A percentile compares a stretch with the other conserved stretches of the same genome.
Evolutionary conservation across 2,329 filamentous ascomycete genomes (phyloP).

Genomic region (Colletotrichum incanum): DNA sequence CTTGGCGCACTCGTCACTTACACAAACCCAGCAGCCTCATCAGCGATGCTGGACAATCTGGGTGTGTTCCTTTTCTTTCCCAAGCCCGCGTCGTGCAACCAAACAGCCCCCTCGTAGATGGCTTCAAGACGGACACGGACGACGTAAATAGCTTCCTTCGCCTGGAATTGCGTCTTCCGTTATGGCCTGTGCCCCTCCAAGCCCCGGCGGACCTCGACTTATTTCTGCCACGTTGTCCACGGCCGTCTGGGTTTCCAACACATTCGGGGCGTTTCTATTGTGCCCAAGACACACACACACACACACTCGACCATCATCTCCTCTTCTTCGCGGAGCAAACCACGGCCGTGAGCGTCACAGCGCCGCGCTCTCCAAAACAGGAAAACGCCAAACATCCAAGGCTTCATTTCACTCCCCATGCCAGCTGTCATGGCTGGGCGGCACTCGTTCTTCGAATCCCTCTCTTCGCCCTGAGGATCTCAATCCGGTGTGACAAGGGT

Average conservation of each 20-base stretch:
- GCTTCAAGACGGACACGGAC: slow-evolving; percentile 10
- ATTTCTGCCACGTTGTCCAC: slow-evolving; percentile 28
- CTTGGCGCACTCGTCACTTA: slow-evolving; percentile 30
- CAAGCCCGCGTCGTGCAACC: slow-evolving; percentile 18
- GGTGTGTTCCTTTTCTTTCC: neutral
- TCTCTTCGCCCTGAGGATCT: neutral
- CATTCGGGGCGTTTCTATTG: slow-evolving; percentile 20
- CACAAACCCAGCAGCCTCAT: slow-evolving; percentile 23
- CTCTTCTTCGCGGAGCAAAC: slow-evolving; percentile 2
- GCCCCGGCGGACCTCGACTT: neutral
- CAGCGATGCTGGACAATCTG: slow-evolving; percentile 2
- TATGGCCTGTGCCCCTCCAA: slow-evolving; percentile 12
- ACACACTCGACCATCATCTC: neutral
- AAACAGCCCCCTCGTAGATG: slow-evolving; percentile 5
- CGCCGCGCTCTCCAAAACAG: slow-evolving; percentile 7
- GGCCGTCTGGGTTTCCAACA: slow-evolving; percentile 13
- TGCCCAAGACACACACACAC: slow-evolving; percentile 20
- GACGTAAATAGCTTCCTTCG: slow-evolving; percentile 7
- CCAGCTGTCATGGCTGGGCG: slow-evolving; percentile 27
- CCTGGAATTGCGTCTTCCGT: slow-evolving; percentile 7
- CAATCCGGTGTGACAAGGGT: slow-evolving; percentile 17
- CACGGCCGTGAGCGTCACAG: slow-evolving; percentile 29
- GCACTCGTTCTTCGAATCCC: slow-evolving; percentile 7
- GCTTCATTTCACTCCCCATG: slow-evolving; percentile 32
- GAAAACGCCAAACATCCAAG: slow-evolving; percentile 16